phyloP scores from a whole-genome alignment of 192 early-diverging fungal species.

The Thamnidium elegans region DNA sequence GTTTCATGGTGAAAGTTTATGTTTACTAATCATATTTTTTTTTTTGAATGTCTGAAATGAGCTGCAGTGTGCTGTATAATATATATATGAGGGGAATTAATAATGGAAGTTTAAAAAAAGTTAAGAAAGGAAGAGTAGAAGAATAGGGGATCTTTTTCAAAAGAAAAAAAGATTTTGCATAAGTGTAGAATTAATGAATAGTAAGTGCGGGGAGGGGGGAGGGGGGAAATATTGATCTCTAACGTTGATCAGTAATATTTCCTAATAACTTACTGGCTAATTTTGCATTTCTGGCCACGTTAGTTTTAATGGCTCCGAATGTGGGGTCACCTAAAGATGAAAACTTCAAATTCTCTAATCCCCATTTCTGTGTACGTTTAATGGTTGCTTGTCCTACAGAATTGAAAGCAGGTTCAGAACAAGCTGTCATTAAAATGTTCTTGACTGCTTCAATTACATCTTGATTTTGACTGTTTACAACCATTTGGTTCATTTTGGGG shows the following conservation, averaged over 20 bases:
- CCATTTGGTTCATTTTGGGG: conserved; percentile 64
- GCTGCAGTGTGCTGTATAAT: no score
- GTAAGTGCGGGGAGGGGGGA: no score
- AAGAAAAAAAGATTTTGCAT: no score
- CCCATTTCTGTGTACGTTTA: conserved; percentile 37
- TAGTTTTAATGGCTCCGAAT: conserved; percentile 27
- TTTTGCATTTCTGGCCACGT: conserved; percentile 16
- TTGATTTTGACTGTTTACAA: conserved; percentile 54
- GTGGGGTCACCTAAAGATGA: conserved; percentile 21
- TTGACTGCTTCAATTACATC: conserved; percentile 29
- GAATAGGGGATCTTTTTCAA: no score
- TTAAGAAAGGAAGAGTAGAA: no score
- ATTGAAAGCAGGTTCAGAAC: conserved; percentile 29
- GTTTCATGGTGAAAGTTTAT: no score
- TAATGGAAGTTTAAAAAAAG: no score
- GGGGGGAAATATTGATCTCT: no score
- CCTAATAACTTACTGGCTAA: conserved; percentile 19
- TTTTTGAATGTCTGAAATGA: no score
- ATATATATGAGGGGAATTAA: no score
- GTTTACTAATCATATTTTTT: no score
- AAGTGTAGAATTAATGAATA: no score
- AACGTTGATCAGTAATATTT: conserved; percentile 23
- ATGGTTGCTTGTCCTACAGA: not conserved
- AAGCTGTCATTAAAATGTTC: conserved; percentile 24
- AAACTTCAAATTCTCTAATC: conserved; percentile 45